Evolutionary conservation across 495 filamentous ascomycete genomes (phyloP).

Genomic region (Tuber umbilicatum): DNA sequence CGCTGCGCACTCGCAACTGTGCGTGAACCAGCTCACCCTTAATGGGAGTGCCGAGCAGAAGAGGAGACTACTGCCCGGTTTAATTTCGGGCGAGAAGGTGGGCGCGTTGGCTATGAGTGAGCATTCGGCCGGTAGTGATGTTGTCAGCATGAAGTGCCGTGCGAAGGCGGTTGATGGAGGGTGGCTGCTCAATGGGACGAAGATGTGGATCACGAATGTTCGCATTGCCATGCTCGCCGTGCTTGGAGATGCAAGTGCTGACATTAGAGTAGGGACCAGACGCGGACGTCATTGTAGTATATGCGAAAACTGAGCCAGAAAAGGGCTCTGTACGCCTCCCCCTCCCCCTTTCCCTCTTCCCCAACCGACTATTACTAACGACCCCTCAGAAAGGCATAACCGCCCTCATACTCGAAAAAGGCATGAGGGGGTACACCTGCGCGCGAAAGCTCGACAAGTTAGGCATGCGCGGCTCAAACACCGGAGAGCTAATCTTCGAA

Average conservation of each 20-base stretch:
- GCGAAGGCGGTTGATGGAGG: slow-evolving; percentile 72
- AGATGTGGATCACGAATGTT: slow-evolving; percentile 99
- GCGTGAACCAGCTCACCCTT: slow-evolving; percentile 90
- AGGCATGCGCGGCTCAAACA: slow-evolving; percentile 95
- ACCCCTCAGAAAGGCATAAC: slow-evolving; percentile 71
- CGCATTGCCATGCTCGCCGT: slow-evolving; percentile 20
- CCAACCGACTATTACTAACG: background rate
- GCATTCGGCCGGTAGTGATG: slow-evolving; percentile 82
- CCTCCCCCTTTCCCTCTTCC: too few species aligned
- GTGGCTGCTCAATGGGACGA: slow-evolving; percentile 78
- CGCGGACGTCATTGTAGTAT: slow-evolving; percentile 80
- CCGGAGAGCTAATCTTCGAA: slow-evolving; percentile 88
- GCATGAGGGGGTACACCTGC: slow-evolving; percentile 68
- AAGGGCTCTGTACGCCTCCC: slow-evolving; percentile 50
- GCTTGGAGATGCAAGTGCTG: background rate
- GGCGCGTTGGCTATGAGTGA: slow-evolving; percentile 96
- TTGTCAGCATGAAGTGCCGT: slow-evolving; percentile 87
- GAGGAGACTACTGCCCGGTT: slow-evolving; percentile 64
- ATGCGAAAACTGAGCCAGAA: slow-evolving; percentile 85
- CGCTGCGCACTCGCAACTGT: slow-evolving; percentile 92
- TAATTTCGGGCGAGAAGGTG: slow-evolving; percentile 74
- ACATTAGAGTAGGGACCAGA: slow-evolving; percentile 63
- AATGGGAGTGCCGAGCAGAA: slow-evolving; percentile 82
- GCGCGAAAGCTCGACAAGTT: slow-evolving; percentile 94
- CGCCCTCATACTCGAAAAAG: slow-evolving; percentile 75